Evolutionary conservation across 441 rosid species (phyloP).

Genomic region (Euphorbia schlechtendalii): DNA sequence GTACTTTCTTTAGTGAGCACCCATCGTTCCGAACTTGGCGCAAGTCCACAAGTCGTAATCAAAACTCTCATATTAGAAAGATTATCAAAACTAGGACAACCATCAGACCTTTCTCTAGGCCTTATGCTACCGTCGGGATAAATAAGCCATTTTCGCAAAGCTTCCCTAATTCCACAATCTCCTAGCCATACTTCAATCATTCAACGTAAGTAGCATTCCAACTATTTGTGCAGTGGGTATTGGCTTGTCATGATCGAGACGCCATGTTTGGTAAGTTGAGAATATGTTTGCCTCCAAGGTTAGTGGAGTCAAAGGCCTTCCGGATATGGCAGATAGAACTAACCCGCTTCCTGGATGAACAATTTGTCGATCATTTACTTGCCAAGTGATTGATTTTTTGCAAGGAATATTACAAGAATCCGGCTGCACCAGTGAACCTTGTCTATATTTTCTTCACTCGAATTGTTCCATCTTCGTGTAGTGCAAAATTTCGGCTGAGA

Average conservation of each 20-base stretch:
- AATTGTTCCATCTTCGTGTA: neutral
- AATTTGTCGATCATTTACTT: neutral
- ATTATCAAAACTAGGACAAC: neutral
- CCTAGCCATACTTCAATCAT: neutral
- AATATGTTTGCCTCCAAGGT: neutral
- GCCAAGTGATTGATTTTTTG: neutral
- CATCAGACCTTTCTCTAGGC: neutral
- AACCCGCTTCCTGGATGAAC: neutral
- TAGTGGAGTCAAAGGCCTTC: neutral
- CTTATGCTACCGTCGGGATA: neutral
- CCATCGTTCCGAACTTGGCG: neutral
- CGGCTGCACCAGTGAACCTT: neutral
- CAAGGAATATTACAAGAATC: neutral
- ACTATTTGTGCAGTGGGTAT: neutral
- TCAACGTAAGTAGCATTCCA: neutral
- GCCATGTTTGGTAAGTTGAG: neutral
- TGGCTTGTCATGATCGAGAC: neutral
- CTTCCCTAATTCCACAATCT: neutral
- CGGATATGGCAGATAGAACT: neutral
- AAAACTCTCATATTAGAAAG: neutral
- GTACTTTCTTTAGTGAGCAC: neutral
- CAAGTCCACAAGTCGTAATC: neutral
- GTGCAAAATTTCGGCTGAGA: neutral
- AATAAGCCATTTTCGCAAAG: neutral
- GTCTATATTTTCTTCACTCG: neutral